phyloP scores from a whole-genome alignment of 2,329 filamentous ascomycete genomes.

The Aspergillus tanneri region DNA sequence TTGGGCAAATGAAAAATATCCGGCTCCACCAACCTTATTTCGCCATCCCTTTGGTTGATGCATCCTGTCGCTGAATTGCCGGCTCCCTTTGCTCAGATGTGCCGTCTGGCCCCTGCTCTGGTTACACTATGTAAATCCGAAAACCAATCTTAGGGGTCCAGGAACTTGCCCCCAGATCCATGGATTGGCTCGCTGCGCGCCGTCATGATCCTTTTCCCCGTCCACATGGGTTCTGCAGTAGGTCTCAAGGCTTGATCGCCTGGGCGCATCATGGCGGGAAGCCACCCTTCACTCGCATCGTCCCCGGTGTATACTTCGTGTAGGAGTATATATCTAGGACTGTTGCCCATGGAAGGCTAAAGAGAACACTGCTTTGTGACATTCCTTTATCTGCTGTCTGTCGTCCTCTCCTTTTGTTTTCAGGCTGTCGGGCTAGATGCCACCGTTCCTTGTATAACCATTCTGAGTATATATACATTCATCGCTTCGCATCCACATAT shows the following conservation, averaged over 20 bases:
- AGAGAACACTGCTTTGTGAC: not conserved
- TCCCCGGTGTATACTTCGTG: not conserved
- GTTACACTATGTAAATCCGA: not conserved
- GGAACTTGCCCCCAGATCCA: not conserved
- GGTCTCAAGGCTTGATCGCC: constrained; percentile 29
- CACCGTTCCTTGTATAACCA: constrained; percentile 1
- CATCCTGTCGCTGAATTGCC: not conserved
- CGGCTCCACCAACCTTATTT: not conserved
- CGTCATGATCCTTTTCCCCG: not conserved
- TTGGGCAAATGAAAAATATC: not conserved
- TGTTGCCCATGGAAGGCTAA: not conserved
- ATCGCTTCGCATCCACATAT: not conserved
- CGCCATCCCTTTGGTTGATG: not conserved
- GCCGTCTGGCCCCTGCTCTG: not conserved
- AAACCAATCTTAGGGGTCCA: not conserved
- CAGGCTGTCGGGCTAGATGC: not conserved
- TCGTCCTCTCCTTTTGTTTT: not conserved
- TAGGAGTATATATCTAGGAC: constrained; percentile 9
- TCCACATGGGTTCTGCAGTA: constrained; percentile 1
- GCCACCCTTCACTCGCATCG: constrained; percentile 14
- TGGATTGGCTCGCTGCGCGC: not conserved
- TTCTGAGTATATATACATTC: not conserved
- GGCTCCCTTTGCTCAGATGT: not conserved
- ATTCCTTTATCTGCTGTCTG: not conserved
- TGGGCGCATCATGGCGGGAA: constrained; percentile 26